Conservation (phyloP, 1,284 basidiomycete genomes). For the Trametes versicolor region DNA sequence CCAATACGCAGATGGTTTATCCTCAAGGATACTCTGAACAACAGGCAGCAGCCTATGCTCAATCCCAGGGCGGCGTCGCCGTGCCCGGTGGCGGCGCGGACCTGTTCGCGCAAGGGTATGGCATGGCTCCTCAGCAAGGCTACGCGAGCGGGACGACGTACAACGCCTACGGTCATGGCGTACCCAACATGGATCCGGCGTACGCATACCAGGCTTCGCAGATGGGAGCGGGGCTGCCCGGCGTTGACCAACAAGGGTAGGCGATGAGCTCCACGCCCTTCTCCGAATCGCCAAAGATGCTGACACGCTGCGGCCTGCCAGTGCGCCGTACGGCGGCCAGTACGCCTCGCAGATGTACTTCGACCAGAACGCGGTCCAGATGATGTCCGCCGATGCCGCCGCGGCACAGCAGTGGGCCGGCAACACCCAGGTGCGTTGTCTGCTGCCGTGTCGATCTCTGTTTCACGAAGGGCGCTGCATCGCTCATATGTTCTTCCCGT, state of each 20-base stretch:
- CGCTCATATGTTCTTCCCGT: constrained; percentile 9
- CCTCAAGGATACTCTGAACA: constrained; percentile 21
- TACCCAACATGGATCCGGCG: constrained; percentile 21
- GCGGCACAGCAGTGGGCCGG: constrained; percentile 29
- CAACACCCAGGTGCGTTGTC: constrained; percentile 26
- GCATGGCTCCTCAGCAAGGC: constrained; percentile 30
- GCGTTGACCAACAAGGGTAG: constrained; percentile 24
- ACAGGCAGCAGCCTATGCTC: constrained; percentile 20
- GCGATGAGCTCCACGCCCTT: neutral
- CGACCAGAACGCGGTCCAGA: constrained; percentile 28
- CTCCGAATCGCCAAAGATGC: neutral
- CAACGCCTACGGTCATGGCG: constrained; percentile 28
- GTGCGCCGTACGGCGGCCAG: constrained; percentile 25
- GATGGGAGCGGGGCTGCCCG: constrained; percentile 14
- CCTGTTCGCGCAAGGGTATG: constrained; percentile 19
- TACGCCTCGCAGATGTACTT: constrained; percentile 28
- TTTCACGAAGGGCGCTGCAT: constrained; percentile 10
- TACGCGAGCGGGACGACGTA: constrained; percentile 34
- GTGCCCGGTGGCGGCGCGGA: constrained; percentile 8
- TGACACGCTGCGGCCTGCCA: constrained; percentile 11
- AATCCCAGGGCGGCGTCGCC: constrained; percentile 13
- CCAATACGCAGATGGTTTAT: constrained; percentile 24
- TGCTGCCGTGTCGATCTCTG: constrained; percentile 5
- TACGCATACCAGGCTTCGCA: constrained; percentile 28
- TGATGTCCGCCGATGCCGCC: constrained; percentile 27